These are phyloP conservation scores for Gnomoniopsis smithogilvyi DNA, from an alignment of 2,329 filamentous ascomycete species.

Conservation along the genomic window DNA sequence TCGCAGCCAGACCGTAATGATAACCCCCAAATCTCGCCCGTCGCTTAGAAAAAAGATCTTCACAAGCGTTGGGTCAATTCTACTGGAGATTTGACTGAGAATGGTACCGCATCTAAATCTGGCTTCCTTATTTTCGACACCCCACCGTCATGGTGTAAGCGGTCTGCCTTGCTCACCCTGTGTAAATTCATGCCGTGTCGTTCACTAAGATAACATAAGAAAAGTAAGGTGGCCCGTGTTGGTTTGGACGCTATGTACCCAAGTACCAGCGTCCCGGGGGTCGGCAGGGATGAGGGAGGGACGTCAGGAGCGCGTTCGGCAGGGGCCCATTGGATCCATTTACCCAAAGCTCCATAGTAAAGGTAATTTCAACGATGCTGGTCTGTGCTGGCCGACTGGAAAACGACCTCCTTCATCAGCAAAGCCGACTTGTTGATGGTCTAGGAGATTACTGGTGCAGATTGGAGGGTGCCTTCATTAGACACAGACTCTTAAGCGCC, in stretches of 20 bases:
- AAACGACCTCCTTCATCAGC: not conserved
- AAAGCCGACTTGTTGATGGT: not conserved
- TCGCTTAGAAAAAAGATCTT: not conserved
- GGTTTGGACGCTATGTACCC: not conserved
- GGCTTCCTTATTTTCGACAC: no score
- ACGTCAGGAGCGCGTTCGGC: constrained; percentile 5
- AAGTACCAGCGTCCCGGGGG: constrained; percentile 10
- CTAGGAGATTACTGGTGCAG: not conserved
- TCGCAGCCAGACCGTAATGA: not conserved
- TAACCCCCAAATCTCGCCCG: not conserved
- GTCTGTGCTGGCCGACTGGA: constrained; percentile 3
- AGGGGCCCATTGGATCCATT: not conserved
- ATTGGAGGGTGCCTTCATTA: not conserved
- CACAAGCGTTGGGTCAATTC: no score
- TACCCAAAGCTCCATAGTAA: constrained; percentile 1
- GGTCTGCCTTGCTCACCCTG: no score
- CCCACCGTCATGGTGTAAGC: no score
- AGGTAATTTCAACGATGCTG: constrained; percentile 16
- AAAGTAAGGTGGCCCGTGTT: not conserved
- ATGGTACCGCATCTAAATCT: no score
- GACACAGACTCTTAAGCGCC: not conserved
- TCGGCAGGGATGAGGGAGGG: constrained; percentile 10
- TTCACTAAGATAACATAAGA: no score
- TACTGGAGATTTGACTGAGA: no score
- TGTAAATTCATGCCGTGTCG: no score